Conservation (phyloP, 2,329 filamentous ascomycete species). For the Alternaria novae-zelandiae region DNA sequence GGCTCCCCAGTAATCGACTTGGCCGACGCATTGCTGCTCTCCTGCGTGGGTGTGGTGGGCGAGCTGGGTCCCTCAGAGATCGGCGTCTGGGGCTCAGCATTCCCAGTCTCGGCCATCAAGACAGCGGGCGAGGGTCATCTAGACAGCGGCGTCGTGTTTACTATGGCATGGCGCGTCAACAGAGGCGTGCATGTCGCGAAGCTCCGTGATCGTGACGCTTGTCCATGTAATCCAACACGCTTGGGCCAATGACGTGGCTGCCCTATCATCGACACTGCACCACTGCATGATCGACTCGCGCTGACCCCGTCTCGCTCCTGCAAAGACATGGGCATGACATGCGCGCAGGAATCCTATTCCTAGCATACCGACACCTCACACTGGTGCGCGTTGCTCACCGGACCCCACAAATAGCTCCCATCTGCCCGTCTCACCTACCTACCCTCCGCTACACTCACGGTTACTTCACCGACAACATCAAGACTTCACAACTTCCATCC, state of each 20-base stretch:
- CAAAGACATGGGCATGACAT: neutral
- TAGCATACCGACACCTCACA: neutral
- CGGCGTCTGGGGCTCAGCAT: conserved; percentile 30
- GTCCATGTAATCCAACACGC: conserved; percentile 10
- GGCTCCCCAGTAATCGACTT: conserved; percentile 21
- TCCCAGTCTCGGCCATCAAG: conserved; percentile 39
- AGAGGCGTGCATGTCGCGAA: conserved; percentile 1
- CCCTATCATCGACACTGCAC: neutral
- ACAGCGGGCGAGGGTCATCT: conserved; percentile 24
- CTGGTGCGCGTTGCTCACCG: neutral
- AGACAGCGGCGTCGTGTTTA: conserved; percentile 11
- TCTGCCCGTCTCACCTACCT: neutral
- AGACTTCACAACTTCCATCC: neutral
- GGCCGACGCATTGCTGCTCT: conserved; percentile 37
- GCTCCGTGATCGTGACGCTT: conserved; percentile 12
- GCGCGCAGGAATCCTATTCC: neutral
- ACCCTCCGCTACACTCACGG: neutral
- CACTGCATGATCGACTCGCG: neutral
- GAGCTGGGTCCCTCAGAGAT: conserved; percentile 20
- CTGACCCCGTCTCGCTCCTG: neutral
- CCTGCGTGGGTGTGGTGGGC: conserved; percentile 46
- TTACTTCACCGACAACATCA: neutral
- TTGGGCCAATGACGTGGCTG: conserved; percentile 19
- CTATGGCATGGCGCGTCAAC: conserved; percentile 10
- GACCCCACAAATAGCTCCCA: neutral